Percentiles rank a stretch among this genome's conserved stretches.
These are phyloP conservation scores for Mucuna pruriens DNA, from an alignment of 306 rosid genomes.

Conservation along the genomic window DNA sequence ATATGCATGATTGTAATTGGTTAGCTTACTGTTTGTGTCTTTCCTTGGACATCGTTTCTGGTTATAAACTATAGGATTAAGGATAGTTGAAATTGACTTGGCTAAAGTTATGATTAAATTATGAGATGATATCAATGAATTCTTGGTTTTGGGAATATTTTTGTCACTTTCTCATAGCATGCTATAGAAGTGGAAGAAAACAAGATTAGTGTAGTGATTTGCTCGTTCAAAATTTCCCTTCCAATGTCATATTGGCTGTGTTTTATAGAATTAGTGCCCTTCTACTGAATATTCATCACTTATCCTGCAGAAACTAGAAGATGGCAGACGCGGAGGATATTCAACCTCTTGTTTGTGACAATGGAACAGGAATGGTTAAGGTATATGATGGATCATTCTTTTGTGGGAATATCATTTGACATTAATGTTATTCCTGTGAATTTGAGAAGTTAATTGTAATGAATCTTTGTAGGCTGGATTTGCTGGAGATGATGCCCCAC, in stretches of 20 bases:
- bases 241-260: not conserved
- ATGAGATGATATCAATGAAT: not conserved
- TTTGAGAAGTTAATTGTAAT: conserved; percentile 20
- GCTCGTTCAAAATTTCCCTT: not conserved
- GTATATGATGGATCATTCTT: conserved; percentile 38
- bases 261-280: not conserved
- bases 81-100: conserved; percentile 3
- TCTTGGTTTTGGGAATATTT: not conserved
- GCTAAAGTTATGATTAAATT: conserved; percentile 7
- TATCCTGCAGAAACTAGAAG: conserved; percentile 54
- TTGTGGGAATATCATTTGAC: not conserved
- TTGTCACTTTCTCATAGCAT: not conserved
- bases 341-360: conserved; percentile 99
- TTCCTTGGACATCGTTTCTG: not conserved
- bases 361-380: conserved; percentile 99
- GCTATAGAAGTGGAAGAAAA: not conserved
- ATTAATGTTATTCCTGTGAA: conserved; percentile 1
- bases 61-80: not conserved
- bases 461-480: conserved; percentile 80
- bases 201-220: not conserved
- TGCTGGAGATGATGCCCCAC: conserved; percentile 99
- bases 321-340: conserved; percentile 98
- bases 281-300: conserved; percentile 27
- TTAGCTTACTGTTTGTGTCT: not conserved
- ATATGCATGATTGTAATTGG: not conserved